A percentile compares a stretch with the other conserved stretches of the same genome.
These are phyloP conservation scores for Cicer cuneatum DNA, from an alignment of 306 rosid species.

Conservation along the genomic window DNA sequence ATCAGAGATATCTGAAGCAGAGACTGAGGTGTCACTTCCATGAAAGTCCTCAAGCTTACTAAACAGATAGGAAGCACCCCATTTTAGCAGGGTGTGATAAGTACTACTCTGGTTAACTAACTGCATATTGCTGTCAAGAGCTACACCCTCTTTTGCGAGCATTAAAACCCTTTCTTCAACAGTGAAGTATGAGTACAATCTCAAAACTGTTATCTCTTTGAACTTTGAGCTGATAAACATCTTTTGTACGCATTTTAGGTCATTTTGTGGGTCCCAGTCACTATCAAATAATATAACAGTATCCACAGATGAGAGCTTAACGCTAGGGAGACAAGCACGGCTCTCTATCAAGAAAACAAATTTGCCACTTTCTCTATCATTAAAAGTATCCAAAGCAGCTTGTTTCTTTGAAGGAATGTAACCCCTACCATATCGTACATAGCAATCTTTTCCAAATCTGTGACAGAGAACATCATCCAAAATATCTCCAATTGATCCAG, in stretches of 20 bases:
- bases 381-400: conserved; percentile 66
- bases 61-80: conserved; percentile 69
- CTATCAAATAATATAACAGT: conserved; percentile 72
- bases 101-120: conserved; percentile 49
- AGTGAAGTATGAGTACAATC: conserved; percentile 67
- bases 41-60: conserved; percentile 65
- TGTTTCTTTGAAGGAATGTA: conserved; percentile 51
- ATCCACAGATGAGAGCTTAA: conserved; percentile 70
- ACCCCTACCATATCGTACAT: conserved; percentile 63
- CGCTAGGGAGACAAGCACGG: conserved; percentile 67
- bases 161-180: conserved; percentile 71
- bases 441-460: conserved; percentile 68
- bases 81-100: conserved; percentile 59
- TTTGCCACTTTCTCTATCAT: conserved; percentile 60
- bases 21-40: conserved; percentile 21
- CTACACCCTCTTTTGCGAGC: conserved; percentile 66
- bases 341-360: conserved; percentile 76
- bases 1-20: conserved; percentile 47
- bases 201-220: conserved; percentile 61
- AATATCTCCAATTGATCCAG: conserved; percentile 71
- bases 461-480: conserved; percentile 75
- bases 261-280: conserved; percentile 73
- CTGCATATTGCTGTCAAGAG: conserved; percentile 53
- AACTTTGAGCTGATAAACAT: conserved; percentile 62
- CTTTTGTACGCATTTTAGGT: conserved; percentile 68